Base-by-base conservation (phyloP, 345 rosid genomes). In the Populus davidiana region DNA sequence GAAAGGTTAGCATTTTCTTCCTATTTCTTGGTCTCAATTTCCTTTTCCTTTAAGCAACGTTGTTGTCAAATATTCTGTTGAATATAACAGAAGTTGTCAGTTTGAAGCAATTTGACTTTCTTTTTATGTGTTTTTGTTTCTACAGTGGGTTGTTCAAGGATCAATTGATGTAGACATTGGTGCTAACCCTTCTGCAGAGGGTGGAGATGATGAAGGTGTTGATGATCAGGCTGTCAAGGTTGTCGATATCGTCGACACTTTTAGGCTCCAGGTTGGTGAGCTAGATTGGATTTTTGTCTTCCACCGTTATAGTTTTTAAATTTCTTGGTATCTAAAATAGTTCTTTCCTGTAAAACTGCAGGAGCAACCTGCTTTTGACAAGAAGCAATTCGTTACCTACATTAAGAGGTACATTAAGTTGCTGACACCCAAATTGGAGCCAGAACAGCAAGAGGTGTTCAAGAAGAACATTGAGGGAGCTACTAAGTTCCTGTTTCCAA, bases 1-100 rank as follows among this genome's bases (percentile, higher is more conserved):
- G 98, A 83, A 93, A 91, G 91, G 98, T 94, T 59, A 18, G 87
- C 50, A 31, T 66, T 39, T 39, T 29, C 35, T 35, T 63, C 21
- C 23, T 13, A 13, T 67, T 35, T 23, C 38, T 41, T 27, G 20
- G 23, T 38, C 39, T 4, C 52, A 47, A 47, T 47, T 47, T 47
- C 52, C 5, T 14, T 47, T 14, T 47, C 18, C 52, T 5, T 47
- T 14, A 47, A 47, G 18, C 17, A 3, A 47, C 11, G 47, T 11
- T 43, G 13, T 43, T 43, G 14, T 33, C 5, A 33, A 33, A 33
- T 33, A 33, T 33, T 33, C 36, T 33, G 36, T 0, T 43, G 47
- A 43, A 43, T 43, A 43, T 41, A 41, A 9, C 47, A 43, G 47
- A 43, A 43, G 47, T 43, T 43, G 47, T 3, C 47, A 43, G 47